Base-by-base conservation (phyloP, 2,329 filamentous ascomycete genomes). In the Fusarium agapanthi region DNA sequence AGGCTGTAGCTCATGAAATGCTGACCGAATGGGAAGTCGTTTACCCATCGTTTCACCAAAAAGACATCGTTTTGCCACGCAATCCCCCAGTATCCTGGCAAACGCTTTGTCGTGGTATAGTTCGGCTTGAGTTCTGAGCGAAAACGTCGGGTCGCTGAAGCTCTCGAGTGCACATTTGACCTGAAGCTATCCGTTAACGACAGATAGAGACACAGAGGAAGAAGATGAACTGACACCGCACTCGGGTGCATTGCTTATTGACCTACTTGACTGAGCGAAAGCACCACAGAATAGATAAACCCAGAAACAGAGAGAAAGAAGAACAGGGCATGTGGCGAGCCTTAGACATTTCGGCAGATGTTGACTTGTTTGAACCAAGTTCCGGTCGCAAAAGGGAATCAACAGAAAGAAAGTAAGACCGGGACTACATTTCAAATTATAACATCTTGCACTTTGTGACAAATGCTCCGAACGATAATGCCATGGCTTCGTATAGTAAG, bases 341-440 rank as follows among this genome's bases (percentile, higher is more conserved):
- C 38, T 41, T 41, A 22, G 22, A n/a, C 38, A 41, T 41, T n/a
- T 41, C 38, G 14, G 14, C 38, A 15, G 38, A n/a, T 15, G 22
- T 15, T 16, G 22, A 10, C 22, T 6, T n/a, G 14, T 11, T 41
- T n/a, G 1, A 6, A 41, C 22, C 1, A 41, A 41, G 6, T 15
- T n/a, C 6, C 6, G 0, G 6, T 6, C 14, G 6, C 22, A 16
- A 15, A 6, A 41, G 22, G 5, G 14, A n/a, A 10, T 6, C 0
- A 10, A 2, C 8, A n/a, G 9, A n/a, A 6, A n/a, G 14, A 5
- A 41, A 5, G 14, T 5, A 41, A n/a, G 14, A n/a, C 22, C 8
- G 22, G 14, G 22, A 7, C 13, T 1, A 6, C 2, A 3, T 11
- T 1, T 10, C 8, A 6, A 0, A 11, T 15, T 11, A 15, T 6